A percentile compares a stretch with the other conserved stretches of the same genome.
These are phyloP conservation scores for Backusella macrospora DNA, from an alignment of 192 early-diverging fungal species.

Conservation along the genomic window DNA sequence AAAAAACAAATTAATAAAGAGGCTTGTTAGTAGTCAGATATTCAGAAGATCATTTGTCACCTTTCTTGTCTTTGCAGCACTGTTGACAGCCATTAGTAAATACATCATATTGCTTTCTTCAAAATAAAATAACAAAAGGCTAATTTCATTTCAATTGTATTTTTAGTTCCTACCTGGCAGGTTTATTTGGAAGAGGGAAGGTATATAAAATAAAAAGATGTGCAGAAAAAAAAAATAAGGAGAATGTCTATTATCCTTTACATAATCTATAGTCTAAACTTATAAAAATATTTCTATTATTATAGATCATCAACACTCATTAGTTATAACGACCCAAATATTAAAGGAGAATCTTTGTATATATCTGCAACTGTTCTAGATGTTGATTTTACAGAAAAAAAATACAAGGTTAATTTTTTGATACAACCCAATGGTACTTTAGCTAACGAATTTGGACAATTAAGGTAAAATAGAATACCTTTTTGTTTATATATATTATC, in stretches of 20 bases:
- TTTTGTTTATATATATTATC: not conserved
- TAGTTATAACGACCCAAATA: slow-evolving; percentile 32
- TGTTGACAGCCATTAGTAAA: slow-evolving; percentile 29
- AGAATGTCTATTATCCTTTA: not conserved
- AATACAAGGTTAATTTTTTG: slow-evolving; percentile 47
- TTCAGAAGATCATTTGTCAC: not conserved
- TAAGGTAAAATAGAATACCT: slow-evolving; percentile 24
- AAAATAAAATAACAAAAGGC: not conserved
- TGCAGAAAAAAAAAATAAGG: not conserved
- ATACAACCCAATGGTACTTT: slow-evolving; percentile 48
- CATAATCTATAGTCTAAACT: not conserved
- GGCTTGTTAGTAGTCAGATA: not conserved
- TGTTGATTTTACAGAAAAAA: slow-evolving; percentile 52
- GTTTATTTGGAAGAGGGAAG: slow-evolving; percentile 38
- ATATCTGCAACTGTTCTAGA: slow-evolving; percentile 45
- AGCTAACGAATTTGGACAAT: slow-evolving; percentile 41
- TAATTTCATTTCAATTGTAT: not conserved
- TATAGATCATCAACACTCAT: slow-evolving; percentile 28
- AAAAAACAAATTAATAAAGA: slow-evolving; percentile 16
- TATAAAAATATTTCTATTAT: not conserved
- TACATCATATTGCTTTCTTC: not conserved
- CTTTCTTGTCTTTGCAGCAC: slow-evolving; percentile 15
- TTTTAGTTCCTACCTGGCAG: slow-evolving; percentile 39
- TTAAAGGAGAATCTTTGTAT: slow-evolving; percentile 35
- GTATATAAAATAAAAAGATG: slow-evolving; percentile 16